phyloP scores from a whole-genome alignment of 768 basidiomycete genomes.

The Boletus subcaerulescens region DNA sequence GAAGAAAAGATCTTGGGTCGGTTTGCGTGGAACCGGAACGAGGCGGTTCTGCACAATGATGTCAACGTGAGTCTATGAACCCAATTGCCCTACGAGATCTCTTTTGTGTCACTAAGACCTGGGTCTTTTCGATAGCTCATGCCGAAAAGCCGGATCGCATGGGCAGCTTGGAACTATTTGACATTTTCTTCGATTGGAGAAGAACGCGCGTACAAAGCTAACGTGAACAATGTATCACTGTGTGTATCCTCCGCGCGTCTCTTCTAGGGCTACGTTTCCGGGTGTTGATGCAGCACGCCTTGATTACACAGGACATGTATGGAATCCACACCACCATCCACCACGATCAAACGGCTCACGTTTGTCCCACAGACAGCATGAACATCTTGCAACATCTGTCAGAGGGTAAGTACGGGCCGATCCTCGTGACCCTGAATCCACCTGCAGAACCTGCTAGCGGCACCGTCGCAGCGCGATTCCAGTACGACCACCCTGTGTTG shows the following conservation, averaged over 20 bases:
- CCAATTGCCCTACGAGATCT: not conserved
- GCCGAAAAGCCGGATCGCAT: slow-evolving; percentile 57
- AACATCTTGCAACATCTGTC: slow-evolving; percentile 71
- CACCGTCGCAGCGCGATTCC: slow-evolving; percentile 48
- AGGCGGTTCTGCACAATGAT: slow-evolving; percentile 67
- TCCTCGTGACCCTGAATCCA: slow-evolving; percentile 73
- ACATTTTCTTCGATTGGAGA: slow-evolving; percentile 43
- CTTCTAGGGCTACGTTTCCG: not conserved
- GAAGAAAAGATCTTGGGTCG: slow-evolving; percentile 55
- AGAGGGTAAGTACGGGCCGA: slow-evolving; percentile 51
- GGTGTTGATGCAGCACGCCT: not conserved
- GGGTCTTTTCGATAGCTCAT: slow-evolving; percentile 47
- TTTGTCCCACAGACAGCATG: slow-evolving; percentile 55
- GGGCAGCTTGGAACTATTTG: slow-evolving; percentile 84
- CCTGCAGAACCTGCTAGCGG: slow-evolving; percentile 48
- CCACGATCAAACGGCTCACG: not conserved
- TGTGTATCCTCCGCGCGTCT: slow-evolving; percentile 31
- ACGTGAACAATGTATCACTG: slow-evolving; percentile 61
- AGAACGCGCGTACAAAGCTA: slow-evolving; percentile 39
- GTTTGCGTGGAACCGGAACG: slow-evolving; percentile 68
- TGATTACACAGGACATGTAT: slow-evolving; percentile 41
- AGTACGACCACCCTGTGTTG: slow-evolving; percentile 70
- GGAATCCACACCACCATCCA: not conserved
- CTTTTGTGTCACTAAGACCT: not conserved
- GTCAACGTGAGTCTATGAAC: slow-evolving; percentile 40